Evolutionary conservation across 202 grass and related monocot species (phyloP).

Genomic region (Cymbopogon flexuosus): DNA sequence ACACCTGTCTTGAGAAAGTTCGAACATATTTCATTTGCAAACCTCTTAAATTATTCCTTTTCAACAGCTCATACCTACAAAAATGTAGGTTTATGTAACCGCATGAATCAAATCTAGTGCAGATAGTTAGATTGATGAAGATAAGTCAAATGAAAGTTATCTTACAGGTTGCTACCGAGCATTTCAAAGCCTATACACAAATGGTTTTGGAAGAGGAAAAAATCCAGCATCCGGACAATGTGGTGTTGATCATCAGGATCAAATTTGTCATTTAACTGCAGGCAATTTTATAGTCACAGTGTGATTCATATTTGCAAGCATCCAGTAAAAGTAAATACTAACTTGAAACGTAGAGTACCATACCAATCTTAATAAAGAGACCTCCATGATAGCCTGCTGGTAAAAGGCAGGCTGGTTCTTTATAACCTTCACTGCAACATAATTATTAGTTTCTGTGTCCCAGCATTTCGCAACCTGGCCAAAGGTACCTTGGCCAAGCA

Average conservation of each 20-base stretch:
- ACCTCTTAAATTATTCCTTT: constrained; percentile 80
- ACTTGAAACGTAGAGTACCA: constrained; percentile 14
- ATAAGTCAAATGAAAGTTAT: constrained; percentile 20
- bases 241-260: constrained; percentile 93
- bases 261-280: constrained; percentile 88
- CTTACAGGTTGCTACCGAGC: constrained; percentile 97
- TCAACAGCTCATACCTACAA: constrained; percentile 85
- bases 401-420: constrained; percentile 98
- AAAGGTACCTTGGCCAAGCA: constrained; percentile 98
- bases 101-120: constrained; percentile 29
- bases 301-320: constrained; percentile 18
- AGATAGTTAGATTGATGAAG: constrained; percentile 20
- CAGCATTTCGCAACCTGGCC: constrained; percentile 96
- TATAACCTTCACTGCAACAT: constrained; percentile 95
- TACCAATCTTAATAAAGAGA: constrained; percentile 86
- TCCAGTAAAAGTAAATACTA: not conserved
- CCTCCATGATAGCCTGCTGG: constrained; percentile 82
- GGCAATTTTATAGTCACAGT: constrained; percentile 29
- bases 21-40: constrained; percentile 76
- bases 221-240: constrained; percentile 95
- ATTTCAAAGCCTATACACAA: constrained; percentile 98
- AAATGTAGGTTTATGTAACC: constrained; percentile 27
- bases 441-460: constrained; percentile 62
- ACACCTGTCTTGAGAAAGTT: constrained; percentile 93
- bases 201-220: constrained; percentile 82